Evolutionary conservation across 768 basidiomycete genomes (phyloP).

Genomic region (Pholiota microspora): DNA sequence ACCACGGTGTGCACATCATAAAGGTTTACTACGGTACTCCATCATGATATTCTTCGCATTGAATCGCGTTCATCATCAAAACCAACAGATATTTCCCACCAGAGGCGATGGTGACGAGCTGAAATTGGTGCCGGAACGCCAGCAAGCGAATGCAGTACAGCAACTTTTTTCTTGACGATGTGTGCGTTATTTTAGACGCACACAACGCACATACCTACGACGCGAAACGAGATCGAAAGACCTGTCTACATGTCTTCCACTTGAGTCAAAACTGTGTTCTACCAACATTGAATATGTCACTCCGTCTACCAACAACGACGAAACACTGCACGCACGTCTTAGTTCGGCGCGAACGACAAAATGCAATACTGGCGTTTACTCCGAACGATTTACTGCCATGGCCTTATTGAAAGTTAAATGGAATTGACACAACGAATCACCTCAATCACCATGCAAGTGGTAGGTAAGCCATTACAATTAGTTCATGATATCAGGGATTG

Average conservation of each 20-base stretch:
- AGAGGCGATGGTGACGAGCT: background rate
- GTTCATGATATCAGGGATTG: background rate
- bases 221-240: background rate
- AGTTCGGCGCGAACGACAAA: no score
- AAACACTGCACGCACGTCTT: background rate
- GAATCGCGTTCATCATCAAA: background rate
- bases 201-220: background rate
- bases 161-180: background rate
- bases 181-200: background rate
- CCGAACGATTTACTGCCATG: background rate
- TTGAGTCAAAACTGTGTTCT: background rate
- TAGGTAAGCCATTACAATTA: background rate
- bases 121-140: no score
- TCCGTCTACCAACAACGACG: background rate
- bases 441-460: background rate
- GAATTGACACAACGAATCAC: background rate
- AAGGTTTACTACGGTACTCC: background rate
- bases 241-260: no score
- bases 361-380: no score
- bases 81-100: background rate
- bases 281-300: no score
- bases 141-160: no score
- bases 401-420: background rate
- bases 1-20: background rate
- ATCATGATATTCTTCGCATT: background rate